Evolutionary conservation across 768 basidiomycete genomes (phyloP), one percentile per base, ranked within the genome.

Genomic region (Dioszegia hungarica): DNA sequence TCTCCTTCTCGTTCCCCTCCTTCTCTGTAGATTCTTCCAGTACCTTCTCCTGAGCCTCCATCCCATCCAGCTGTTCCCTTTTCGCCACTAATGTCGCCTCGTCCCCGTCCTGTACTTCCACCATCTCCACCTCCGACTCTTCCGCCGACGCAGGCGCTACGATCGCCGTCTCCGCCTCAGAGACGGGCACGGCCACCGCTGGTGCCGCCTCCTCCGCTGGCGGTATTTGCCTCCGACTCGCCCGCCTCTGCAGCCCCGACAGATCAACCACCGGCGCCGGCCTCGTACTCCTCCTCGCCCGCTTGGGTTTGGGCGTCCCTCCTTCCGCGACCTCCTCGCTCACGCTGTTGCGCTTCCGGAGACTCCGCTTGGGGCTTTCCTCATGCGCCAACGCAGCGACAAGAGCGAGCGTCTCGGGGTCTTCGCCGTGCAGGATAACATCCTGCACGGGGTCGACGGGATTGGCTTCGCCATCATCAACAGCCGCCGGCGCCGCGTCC

Each of bases 401-500:
- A 17, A 71, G 46, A 19, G 57, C 62, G 20, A 68, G 53, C 9
- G 66, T 71, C 24, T 62, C 70, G 33, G 60, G 52, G 44, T 68
- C 70, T 53, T 66, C 54, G 3, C 70, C 70, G 22, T 37, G 43
- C 15, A 33, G 44, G 20, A 52, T 46, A 38, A 45, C 54, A 29
- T 59, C 47, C n/a, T 50, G 38, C 25, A 47, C 28, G 14, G 20
- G 14, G 3, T 47, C 44, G 14, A 14, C 46, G 9, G 5, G 28
- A 6, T 28, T 25, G 14, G 15, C 47, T 12, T 28, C 41, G 6
- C n/a, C n/a, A n/a, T n/a, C n/a, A n/a, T n/a, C n/a, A n/a, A n/a
- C n/a, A n/a, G n/a, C n/a, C n/a, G n/a, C n/a, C n/a, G n/a, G 25
- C 19, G 27, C 28, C 45, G 10, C 31, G 24, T 12, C 14, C 41